Evolutionary conservation across 148 eudicot species (phyloP), one percentile per base, ranked within the genome.

Genomic region (Heliamphora exappendiculata): DNA sequence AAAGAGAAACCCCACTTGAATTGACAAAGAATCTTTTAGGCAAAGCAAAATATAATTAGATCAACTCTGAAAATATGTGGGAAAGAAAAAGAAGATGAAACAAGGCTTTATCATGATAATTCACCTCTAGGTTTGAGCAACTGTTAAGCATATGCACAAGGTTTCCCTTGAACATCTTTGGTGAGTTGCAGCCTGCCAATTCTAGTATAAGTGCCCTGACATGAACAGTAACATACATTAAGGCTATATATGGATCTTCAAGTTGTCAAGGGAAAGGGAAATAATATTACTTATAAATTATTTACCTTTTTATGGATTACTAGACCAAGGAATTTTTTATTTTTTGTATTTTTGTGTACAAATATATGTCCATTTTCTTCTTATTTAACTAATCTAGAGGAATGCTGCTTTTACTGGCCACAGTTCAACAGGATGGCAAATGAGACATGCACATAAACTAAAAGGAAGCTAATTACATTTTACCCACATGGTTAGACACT

Each of bases 171-270:
- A 75, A 77, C 19, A 14, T 36, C 62, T 71, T 74, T 50, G 78
- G 44, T 5, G 60, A 69, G 49, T 36, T 33, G 3, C 37, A 17
- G 54, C 63, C 76, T 36, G 72, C 79, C 67, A 87, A 59, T 71
- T 87, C 88, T 37, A 87, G 42, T 58, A 59, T 65, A 67, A 87
- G 88, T 50, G 75, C 60, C 85, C 89, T 87, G 81, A 64, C 50
- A 75, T 33, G 19, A 67, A 41, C 9, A 51, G 55, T 50, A 73
- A 13, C 67, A 45, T 6, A 49, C 14, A 50, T 16, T 2, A 45
- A 75, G 24, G 24, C 20, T 3, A 20, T 29, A 67, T 24, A 36
- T 31, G 29, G 3, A 62, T 31, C 14, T 9, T 62, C 39, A 31
- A 62, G 7, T 31, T 14, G n/a, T 62, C 39, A 31, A 62, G 7